These are phyloP conservation scores for Citrus hindsii DNA, from an alignment of 345 rosid genomes.

Conservation along the genomic window DNA sequence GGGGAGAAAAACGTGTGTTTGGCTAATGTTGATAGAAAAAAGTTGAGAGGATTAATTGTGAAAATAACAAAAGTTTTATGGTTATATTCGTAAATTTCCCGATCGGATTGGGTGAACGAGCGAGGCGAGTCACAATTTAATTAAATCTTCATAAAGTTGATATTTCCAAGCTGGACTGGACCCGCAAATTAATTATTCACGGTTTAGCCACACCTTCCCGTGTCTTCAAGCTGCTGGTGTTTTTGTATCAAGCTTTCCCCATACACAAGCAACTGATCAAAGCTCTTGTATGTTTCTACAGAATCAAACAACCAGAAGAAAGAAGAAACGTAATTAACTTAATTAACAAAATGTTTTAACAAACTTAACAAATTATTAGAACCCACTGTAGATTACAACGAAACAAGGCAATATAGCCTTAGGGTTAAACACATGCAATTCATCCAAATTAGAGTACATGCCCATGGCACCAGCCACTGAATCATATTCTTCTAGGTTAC, in stretches of 20 bases:
- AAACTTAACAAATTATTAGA: constrained; percentile 14
- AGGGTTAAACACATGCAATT: constrained; percentile 57
- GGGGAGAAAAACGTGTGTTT: too few species aligned
- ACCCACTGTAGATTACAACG: constrained; percentile 66
- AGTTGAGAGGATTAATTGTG: too few species aligned
- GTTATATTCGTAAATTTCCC: too few species aligned
- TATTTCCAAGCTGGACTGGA: neutral
- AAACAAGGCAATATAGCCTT: constrained; percentile 79
- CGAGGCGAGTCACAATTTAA: neutral
- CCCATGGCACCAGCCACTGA: constrained; percentile 54
- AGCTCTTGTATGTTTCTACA: neutral
- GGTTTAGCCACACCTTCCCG: neutral
- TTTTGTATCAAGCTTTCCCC: neutral
- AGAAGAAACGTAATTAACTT: neutral
- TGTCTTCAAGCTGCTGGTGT: neutral
- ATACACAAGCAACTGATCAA: neutral
- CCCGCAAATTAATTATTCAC: constrained; percentile 13
- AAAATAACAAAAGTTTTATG: too few species aligned
- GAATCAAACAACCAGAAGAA: constrained; percentile 4
- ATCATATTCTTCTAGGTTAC: constrained; percentile 50
- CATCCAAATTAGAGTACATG: constrained; percentile 61
- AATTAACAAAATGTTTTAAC: neutral
- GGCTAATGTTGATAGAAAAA: too few species aligned
- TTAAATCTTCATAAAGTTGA: neutral
- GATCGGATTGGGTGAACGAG: neutral